Evolutionary conservation across 805 yeast genomes (phyloP).

Genomic region (Metschnikowia similis): DNA sequence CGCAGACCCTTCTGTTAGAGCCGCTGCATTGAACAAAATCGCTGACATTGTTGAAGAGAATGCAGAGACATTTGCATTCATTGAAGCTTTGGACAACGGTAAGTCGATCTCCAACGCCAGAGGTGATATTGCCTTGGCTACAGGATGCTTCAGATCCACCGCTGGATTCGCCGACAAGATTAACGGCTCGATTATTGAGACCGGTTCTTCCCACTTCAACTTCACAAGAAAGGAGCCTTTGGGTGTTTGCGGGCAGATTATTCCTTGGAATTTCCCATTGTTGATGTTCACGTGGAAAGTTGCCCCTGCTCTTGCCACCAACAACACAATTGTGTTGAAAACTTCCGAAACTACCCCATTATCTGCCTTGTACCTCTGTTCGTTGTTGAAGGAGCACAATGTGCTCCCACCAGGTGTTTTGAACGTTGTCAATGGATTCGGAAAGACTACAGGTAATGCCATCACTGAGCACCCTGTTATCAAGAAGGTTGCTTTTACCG

Average conservation of each 20-base stretch:
- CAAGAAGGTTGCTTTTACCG: conserved; percentile 91
- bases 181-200: conserved; percentile 69
- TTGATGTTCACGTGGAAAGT: conserved; percentile 93
- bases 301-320: conserved; percentile 89
- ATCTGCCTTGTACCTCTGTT: conserved; percentile 73
- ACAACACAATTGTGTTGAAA: conserved; percentile 84
- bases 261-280: conserved; percentile 96
- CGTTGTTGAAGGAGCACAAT: conserved; percentile 73
- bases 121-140: conserved; percentile 71
- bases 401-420: conserved; percentile 82
- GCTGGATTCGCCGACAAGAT: conserved; percentile 93
- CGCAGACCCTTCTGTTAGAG: conserved; percentile 65
- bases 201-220: conserved; percentile 68
- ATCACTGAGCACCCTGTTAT: conserved; percentile 74
- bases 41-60: conserved; percentile 76
- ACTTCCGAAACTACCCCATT: conserved; percentile 91
- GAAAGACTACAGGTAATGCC: conserved; percentile 79
- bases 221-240: conserved; percentile 85
- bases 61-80: conserved; percentile 66
- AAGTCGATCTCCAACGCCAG: conserved; percentile 68
- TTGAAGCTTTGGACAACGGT: conserved; percentile 89
- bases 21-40: conserved; percentile 57
- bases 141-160: conserved; percentile 71
- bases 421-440: conserved; percentile 83
- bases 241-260: conserved; percentile 94